Evolutionary conservation across 768 basidiomycete species (phyloP).

Genomic region (Roridomyces roridus): DNA sequence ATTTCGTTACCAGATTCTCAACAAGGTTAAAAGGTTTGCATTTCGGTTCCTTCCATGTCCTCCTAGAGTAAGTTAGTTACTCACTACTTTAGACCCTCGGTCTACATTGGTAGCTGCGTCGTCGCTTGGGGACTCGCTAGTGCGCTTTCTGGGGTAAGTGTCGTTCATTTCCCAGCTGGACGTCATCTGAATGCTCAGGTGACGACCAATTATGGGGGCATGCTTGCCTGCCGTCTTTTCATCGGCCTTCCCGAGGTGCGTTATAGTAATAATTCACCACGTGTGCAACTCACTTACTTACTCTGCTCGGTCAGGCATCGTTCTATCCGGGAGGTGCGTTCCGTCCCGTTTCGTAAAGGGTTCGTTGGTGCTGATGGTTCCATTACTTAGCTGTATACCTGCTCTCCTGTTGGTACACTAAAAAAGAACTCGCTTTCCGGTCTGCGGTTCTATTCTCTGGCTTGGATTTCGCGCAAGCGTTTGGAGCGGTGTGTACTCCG

Average conservation of each 20-base stretch:
- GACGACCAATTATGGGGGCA: constrained; percentile 50
- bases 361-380: no score
- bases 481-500: constrained; percentile 56
- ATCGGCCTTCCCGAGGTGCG: constrained; percentile 66
- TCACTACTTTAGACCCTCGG: constrained; percentile 38
- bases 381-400: constrained; percentile 37
- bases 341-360: neutral
- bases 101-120: constrained; percentile 52
- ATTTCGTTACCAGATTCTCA: constrained; percentile 15
- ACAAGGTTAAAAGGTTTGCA: constrained; percentile 22
- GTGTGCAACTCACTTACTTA: no score
- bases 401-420: constrained; percentile 52
- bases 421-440: constrained; percentile 67
- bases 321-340: constrained; percentile 71
- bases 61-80: constrained; percentile 33
- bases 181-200: no score
- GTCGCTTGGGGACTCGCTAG: constrained; percentile 52
- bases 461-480: constrained; percentile 68
- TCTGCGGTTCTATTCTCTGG: constrained; percentile 67
- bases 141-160: constrained; percentile 48
- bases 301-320: constrained; percentile 45
- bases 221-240: constrained; percentile 62
- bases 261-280: no score
- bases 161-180: neutral
- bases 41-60: constrained; percentile 34